Evolutionary conservation across 257 asterid genomes (phyloP).

Genomic region (Nicotiana attenuata): DNA sequence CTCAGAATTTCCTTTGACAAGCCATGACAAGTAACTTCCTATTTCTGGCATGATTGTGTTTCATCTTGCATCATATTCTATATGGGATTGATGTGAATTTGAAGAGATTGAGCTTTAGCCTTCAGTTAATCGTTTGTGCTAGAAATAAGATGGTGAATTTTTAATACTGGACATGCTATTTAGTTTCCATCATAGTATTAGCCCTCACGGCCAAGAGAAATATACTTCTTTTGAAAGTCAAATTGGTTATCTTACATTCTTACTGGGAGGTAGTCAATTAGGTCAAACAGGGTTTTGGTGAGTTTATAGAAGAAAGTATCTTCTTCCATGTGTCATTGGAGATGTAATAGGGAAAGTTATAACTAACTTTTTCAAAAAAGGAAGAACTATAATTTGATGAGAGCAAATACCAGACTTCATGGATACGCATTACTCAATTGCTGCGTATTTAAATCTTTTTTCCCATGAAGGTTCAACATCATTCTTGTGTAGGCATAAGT

Average conservation of each 20-base stretch:
- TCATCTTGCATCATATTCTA: background rate
- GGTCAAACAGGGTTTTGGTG: background rate
- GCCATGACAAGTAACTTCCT: background rate
- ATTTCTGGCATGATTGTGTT: conserved; percentile 4
- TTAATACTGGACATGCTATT: background rate
- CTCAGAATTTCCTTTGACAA: background rate
- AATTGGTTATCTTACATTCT: background rate
- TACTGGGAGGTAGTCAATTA: background rate
- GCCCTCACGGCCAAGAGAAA: background rate
- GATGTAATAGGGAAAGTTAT: background rate
- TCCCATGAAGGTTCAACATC: background rate
- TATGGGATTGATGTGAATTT: background rate
- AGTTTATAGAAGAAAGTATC: conserved; percentile 1
- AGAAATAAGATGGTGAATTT: background rate
- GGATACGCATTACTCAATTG: background rate
- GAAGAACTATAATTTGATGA: background rate
- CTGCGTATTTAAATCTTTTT: background rate
- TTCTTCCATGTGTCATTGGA: background rate
- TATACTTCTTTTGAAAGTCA: background rate
- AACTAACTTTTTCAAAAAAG: background rate
- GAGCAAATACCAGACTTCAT: background rate
- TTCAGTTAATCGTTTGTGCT: background rate
- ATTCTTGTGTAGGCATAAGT: background rate
- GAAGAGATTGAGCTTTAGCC: background rate
- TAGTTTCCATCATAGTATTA: background rate